Evolutionary conservation across 2,329 filamentous ascomycete species (phyloP), one percentile per base, ranked within the genome.

Genomic region (Coniella lustricola): DNA sequence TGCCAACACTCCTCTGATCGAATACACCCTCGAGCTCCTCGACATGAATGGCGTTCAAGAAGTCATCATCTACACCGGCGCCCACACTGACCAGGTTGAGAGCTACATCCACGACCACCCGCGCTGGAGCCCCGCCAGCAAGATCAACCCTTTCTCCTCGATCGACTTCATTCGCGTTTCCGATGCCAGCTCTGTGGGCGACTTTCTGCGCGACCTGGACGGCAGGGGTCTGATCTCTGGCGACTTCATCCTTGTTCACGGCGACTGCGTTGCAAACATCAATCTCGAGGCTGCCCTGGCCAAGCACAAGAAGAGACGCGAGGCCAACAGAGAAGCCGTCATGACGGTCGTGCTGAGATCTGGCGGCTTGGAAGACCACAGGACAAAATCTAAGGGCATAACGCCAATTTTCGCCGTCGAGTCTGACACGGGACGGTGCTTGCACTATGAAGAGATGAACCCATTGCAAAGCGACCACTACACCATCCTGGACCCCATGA

Each of bases 11-110:
- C 91, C 93, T 32, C 75, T 98, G 54, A 95, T 98, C 69, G 93
- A 98, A 67, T 97, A 98, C 66, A 97, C 91, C 3, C 82, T 97
- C 60, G 90, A 97, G 63, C 97, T 95, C 61, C 82, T 98, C 1
- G 90, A 90, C 55, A 91, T 91, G 76, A 90, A 93, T 50, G 90
- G 90, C 50, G 90, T 97, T n/a, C 83, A 93, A 58, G 88, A 96
- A 56, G 86, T 97, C 46, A 95, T 87, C 64, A 79, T 98, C 50
- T 97, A 96, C 70, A 91, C 86, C 59, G 87, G 89, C 52, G 83
- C 88, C 22, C 90, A 96, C 64, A 86, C 85, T 25, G 85, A 93
- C 51, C 81, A 90, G 64, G 79, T 98, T 48, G 90, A 97, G 69
- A 77, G 81, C 56, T 95, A 97, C 64, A 83, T 98, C 58, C 78